These are phyloP conservation scores for Calonectria naviculata DNA, from an alignment of 2,329 filamentous ascomycete genomes.

Conservation along the genomic window DNA sequence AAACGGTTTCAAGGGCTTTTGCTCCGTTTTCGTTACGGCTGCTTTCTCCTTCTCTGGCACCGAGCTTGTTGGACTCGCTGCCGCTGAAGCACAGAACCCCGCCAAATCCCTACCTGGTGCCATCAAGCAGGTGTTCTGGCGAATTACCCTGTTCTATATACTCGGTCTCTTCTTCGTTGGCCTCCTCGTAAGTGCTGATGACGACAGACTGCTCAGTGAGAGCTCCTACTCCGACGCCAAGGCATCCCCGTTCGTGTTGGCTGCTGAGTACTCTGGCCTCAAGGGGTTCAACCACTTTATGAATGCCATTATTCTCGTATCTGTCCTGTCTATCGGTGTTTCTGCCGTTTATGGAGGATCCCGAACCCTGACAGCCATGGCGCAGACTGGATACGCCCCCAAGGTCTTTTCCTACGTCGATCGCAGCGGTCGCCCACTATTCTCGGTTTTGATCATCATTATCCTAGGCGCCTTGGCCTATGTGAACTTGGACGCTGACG, in stretches of 20 bases:
- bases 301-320: constrained; percentile 65
- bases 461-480: constrained; percentile 61
- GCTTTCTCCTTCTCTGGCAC: constrained; percentile 77
- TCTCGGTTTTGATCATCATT: constrained; percentile 57
- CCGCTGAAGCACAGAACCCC: constrained; percentile 75
- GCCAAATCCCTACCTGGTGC: constrained; percentile 79
- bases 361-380: constrained; percentile 65
- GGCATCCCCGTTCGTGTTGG: constrained; percentile 64
- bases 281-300: constrained; percentile 61
- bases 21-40: constrained; percentile 77
- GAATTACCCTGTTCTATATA: constrained; percentile 62
- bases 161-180: constrained; percentile 61
- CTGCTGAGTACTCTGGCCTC: constrained; percentile 61
- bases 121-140: constrained; percentile 77
- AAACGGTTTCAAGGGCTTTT: constrained; percentile 78
- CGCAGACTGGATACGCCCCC: constrained; percentile 65
- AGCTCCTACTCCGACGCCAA: constrained; percentile 39
- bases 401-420: constrained; percentile 65
- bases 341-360: constrained; percentile 66
- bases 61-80: constrained; percentile 76
- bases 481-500: constrained; percentile 57
- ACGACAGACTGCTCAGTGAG: constrained; percentile 52
- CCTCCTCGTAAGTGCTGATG: constrained; percentile 56
- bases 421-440: constrained; percentile 61
- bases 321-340: constrained; percentile 65